A percentile compares a stretch with the other conserved stretches of the same genome.
Evolutionary conservation across 768 basidiomycete species (phyloP).

Genomic region (Tylopilus plumbeoviolaceoides): DNA sequence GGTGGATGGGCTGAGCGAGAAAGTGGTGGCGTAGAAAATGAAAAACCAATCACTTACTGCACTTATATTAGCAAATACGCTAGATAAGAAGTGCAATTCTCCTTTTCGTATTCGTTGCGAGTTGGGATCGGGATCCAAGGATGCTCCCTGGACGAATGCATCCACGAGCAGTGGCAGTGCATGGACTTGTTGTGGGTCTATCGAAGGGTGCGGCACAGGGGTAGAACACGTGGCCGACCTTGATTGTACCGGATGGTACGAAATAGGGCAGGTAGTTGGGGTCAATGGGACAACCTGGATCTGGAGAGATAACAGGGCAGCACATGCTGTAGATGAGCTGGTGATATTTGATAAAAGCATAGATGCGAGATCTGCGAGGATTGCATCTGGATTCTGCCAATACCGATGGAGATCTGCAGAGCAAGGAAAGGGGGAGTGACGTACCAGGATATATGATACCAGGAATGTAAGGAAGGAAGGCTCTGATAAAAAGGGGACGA

Average conservation of each 20-base stretch:
- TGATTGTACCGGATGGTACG: slow-evolving; percentile 71
- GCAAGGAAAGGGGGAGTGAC: slow-evolving; percentile 28
- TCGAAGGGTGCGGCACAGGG: slow-evolving; percentile 67
- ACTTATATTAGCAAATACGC: slow-evolving; percentile 90
- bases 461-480: slow-evolving; percentile 72
- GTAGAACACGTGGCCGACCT: slow-evolving; percentile 75
- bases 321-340: slow-evolving; percentile 64
- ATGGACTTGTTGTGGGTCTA: slow-evolving; percentile 46
- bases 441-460: slow-evolving; percentile 84
- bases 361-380: slow-evolving; percentile 90
- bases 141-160: slow-evolving; percentile 77
- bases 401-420: slow-evolving; percentile 8
- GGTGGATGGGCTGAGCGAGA: slow-evolving; percentile 1
- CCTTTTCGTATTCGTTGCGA: slow-evolving; percentile 62
- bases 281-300: slow-evolving; percentile 56
- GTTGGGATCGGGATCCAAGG: slow-evolving; percentile 45
- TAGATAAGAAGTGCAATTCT: slow-evolving; percentile 85
- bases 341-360: slow-evolving; percentile 97
- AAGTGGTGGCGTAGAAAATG: background rate
- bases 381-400: slow-evolving; percentile 78
- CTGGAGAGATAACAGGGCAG: slow-evolving; percentile 57
- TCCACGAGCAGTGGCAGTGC: slow-evolving; percentile 85
- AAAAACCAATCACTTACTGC: slow-evolving; percentile 48
- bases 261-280: slow-evolving; percentile 39
- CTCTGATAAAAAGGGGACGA: slow-evolving; percentile 66